Conservation (phyloP, 371 early-diverging fungal genomes). For the Apophysomyces elegans region DNA sequence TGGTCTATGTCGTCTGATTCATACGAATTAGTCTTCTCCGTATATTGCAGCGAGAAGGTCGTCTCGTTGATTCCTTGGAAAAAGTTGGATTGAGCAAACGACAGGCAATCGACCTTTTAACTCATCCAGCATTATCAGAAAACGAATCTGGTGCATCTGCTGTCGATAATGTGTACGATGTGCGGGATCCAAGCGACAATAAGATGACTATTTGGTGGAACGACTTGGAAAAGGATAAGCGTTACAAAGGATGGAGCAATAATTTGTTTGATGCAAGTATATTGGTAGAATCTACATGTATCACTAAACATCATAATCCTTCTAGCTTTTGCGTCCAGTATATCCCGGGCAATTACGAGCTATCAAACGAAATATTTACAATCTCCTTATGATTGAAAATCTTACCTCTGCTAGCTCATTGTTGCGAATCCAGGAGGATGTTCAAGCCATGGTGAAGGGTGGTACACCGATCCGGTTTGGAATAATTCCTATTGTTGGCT, state of each 20-base stretch:
- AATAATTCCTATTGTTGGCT: slow-evolving; percentile 64
- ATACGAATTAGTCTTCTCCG: slow-evolving; percentile 28
- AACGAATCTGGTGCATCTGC: slow-evolving; percentile 30
- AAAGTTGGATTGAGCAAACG: slow-evolving; percentile 53
- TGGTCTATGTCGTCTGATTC: slow-evolving; percentile 16
- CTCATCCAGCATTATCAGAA: slow-evolving; percentile 42
- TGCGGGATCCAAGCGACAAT: slow-evolving; percentile 63
- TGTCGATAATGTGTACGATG: slow-evolving; percentile 71
- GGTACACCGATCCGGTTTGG: slow-evolving; percentile 86
- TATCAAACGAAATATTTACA: slow-evolving; percentile 76
- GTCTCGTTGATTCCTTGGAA: slow-evolving; percentile 49
- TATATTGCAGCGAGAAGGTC: slow-evolving; percentile 29
- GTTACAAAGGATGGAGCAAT: slow-evolving; percentile 74
- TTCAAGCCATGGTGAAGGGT: slow-evolving; percentile 62
- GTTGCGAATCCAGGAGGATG: slow-evolving; percentile 54
- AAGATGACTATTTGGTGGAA: slow-evolving; percentile 83
- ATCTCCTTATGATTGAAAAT: slow-evolving; percentile 72
- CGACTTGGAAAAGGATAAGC: slow-evolving; percentile 82
- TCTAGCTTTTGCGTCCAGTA: slow-evolving; percentile 54
- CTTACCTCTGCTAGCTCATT: slow-evolving; percentile 54
- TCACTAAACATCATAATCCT: neutral
- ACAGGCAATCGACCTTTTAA: slow-evolving; percentile 72
- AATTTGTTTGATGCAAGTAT: slow-evolving; percentile 53
- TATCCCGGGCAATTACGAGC: slow-evolving; percentile 76
- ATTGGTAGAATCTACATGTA: neutral